Base-by-base conservation (phyloP, 2,329 filamentous ascomycete species). In the Xylariaceae sp. region DNA sequence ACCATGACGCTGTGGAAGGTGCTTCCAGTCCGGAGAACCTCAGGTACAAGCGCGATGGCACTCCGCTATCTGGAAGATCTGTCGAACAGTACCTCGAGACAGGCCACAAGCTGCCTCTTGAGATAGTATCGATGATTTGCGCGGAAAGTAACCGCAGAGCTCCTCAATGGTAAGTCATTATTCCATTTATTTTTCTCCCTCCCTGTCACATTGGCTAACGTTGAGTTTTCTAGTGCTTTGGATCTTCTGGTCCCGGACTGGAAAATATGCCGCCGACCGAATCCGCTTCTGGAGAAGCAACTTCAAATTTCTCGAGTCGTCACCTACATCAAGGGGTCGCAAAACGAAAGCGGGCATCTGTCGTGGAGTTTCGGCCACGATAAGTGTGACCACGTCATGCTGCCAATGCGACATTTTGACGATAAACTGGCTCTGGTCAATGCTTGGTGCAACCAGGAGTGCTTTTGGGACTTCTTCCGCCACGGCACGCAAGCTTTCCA, bases 231-330 rank as follows among this genome's bases (percentile, higher is more conserved):
- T 5, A 4, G 50, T 21, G 47, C 38, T n/a, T 29, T 53, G 1
- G 30, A 44, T 21, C 32, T 52, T 11, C 19, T 50, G 4, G 46
- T 47, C 6, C 47, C 47, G 1, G 50, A 52, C n/a, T 51, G 50
- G 49, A 30, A 30, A 1, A 22, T 44, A 2, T 50, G 47, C 21
- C 24, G 27, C 16, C 26, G 29, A 30, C 28, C 36, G 24, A 32
- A 29, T 13, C 28, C 40, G 2, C 8, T 16, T 5, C 15, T 33
- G 5, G 38, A 47, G 5, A 24, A 27, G 13, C 13, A n/a, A 2
- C 18, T 32, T 11, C 25, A 37, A 3, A n/a, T 26, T 2, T 40
- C 35, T 4, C 38, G 44, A 19, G 19, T 52, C 13, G 38, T 46
- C 12, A 52, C 42, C 3, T 53, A 53, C 26, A 45, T 32, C 2